Evolutionary conservation across 352 stramenopile species (phyloP).

Genomic region (Poterioochromonas sp.): DNA sequence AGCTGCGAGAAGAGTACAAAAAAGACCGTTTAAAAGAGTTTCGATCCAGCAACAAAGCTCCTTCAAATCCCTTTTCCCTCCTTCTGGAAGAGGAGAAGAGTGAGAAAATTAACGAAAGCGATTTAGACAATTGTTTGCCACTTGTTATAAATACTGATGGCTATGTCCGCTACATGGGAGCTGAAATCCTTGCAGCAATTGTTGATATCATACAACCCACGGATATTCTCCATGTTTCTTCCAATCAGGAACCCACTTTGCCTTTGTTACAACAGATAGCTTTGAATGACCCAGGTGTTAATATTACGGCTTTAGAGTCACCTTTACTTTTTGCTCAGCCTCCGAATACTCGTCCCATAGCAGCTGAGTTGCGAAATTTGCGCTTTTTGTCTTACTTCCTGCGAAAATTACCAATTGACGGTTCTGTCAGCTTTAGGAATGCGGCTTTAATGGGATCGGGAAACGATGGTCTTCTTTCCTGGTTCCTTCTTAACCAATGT

Average conservation of each 20-base stretch:
- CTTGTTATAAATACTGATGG: slow-evolving; percentile 26
- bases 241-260: not conserved
- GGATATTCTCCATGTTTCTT: not conserved
- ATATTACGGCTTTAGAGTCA: too few relatives aligned
- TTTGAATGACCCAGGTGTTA: too few relatives aligned
- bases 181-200: not conserved
- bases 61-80: too few relatives aligned
- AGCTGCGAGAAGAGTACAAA: too few relatives aligned
- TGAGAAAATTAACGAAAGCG: too few relatives aligned
- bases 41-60: not conserved
- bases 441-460: too few relatives aligned
- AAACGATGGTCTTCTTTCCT: too few relatives aligned
- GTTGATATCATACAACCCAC: not conserved
- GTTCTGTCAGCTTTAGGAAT: too few relatives aligned
- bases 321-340: too few relatives aligned
- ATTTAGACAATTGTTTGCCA: not conserved
- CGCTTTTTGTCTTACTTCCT: slow-evolving; percentile 11
- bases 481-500: too few relatives aligned
- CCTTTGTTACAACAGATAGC: not conserved
- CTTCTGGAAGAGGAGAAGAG: too few relatives aligned
- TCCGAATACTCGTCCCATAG: not conserved
- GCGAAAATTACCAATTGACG: not conserved
- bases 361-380: not conserved
- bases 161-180: not conserved
- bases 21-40: too few relatives aligned